Evolutionary conservation across 2,329 filamentous ascomycete species (phyloP).

Genomic region (Ophiostoma quercus): DNA sequence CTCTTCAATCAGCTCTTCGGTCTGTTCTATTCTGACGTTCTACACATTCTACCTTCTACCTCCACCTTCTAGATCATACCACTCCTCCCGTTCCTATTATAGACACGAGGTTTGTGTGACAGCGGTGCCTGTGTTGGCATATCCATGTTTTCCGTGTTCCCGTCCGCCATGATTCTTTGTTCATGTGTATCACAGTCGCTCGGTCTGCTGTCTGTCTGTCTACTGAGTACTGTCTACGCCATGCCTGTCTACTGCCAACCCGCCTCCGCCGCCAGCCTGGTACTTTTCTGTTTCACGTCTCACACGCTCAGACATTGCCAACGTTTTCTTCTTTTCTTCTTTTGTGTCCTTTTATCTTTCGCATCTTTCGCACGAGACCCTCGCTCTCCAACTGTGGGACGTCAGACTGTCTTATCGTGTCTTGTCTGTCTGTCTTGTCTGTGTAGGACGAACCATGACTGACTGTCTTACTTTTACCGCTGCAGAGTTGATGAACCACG

Average conservation of each 20-base stretch:
- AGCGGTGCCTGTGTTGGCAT: background rate
- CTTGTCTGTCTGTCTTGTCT: background rate
- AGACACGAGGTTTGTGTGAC: constrained; percentile 10
- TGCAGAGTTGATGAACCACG: background rate
- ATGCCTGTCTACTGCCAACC: no score
- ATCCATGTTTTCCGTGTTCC: constrained; percentile 11
- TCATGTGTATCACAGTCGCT: background rate
- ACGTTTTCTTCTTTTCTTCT: constrained; percentile 1
- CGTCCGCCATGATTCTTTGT: background rate
- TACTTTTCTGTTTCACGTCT: background rate
- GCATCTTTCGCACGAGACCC: background rate
- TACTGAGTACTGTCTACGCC: no score
- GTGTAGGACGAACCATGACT: background rate
- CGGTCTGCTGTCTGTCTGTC: background rate
- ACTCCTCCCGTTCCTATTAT: background rate
- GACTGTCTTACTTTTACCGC: constrained; percentile 2
- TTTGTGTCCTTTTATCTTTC: background rate
- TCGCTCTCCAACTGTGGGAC: background rate
- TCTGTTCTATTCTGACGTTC: background rate
- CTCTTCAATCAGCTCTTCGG: background rate
- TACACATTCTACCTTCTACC: background rate
- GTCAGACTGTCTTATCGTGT: background rate
- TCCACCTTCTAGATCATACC: background rate
- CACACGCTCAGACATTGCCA: background rate
- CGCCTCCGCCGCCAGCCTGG: constrained; percentile 2